phyloP scores from a whole-genome alignment of 2,329 filamentous ascomycete species.

The Diaporthe nobilis region DNA sequence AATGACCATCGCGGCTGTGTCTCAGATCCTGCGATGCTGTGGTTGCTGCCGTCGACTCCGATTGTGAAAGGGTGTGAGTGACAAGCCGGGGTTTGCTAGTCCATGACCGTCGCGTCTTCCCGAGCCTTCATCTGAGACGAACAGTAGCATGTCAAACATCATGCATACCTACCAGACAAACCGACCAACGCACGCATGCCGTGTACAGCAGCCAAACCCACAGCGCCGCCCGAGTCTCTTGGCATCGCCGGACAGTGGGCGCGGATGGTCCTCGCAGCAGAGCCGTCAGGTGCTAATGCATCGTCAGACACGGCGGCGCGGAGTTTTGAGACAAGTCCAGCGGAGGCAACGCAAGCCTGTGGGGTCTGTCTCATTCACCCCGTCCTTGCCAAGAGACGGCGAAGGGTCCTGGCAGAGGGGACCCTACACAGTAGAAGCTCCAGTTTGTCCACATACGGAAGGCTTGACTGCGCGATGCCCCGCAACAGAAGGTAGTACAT shows the following conservation, averaged over 20 bases:
- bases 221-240: neutral
- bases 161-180: neutral
- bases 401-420: neutral
- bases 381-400: neutral
- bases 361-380: neutral
- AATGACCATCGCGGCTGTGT: neutral
- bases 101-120: neutral
- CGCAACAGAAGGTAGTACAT: neutral
- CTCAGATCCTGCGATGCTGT: neutral
- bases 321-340: slow-evolving; percentile 5
- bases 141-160: neutral
- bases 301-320: slow-evolving; percentile 2
- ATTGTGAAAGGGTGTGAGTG: neutral
- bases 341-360: slow-evolving; percentile 17
- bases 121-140: neutral
- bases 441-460: slow-evolving; percentile 24
- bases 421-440: neutral
- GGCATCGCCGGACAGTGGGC: neutral
- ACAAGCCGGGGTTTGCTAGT: neutral
- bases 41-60: neutral
- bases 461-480: slow-evolving; percentile 1
- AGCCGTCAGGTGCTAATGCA: slow-evolving; percentile 24
- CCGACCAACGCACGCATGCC: neutral
- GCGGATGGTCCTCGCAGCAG: slow-evolving; percentile 4
- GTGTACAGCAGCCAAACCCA: neutral